A percentile compares a stretch with the other conserved stretches of the same genome.
phyloP scores from a whole-genome alignment of 805 yeast genomes.

The Yamadazyma sp. region DNA sequence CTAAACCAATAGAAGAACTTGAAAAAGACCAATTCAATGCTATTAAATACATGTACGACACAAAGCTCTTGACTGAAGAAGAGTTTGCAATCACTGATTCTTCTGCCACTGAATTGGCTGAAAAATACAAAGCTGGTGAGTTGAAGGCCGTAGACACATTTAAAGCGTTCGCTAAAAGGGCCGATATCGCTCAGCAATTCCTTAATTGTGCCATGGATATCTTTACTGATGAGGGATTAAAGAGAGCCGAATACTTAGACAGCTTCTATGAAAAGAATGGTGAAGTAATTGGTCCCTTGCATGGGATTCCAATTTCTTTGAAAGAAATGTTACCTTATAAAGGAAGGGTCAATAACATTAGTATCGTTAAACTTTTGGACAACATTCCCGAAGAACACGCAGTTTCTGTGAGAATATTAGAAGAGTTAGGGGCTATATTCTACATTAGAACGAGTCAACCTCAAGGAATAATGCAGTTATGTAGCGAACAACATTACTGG shows the following conservation, averaged over 20 bases:
- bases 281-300: constrained; percentile 57
- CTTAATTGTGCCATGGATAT: constrained; percentile 43
- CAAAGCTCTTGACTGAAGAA: constrained; percentile 32
- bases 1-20: constrained; percentile 32
- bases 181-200: constrained; percentile 43
- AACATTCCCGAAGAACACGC: constrained; percentile 30
- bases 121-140: constrained; percentile 32
- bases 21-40: constrained; percentile 36
- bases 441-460: constrained; percentile 45
- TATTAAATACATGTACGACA: constrained; percentile 32
- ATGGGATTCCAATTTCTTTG: constrained; percentile 64
- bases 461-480: constrained; percentile 45
- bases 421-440: constrained; percentile 43
- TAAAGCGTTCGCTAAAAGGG: constrained; percentile 44
- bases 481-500: constrained; percentile 42
- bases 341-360: constrained; percentile 38
- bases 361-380: constrained; percentile 36
- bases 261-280: constrained; percentile 47
- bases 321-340: constrained; percentile 47
- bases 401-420: constrained; percentile 33
- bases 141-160: constrained; percentile 35
- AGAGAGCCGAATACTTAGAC: constrained; percentile 56
- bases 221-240: constrained; percentile 60
- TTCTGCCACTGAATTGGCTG: constrained; percentile 25
- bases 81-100: constrained; percentile 41